phyloP scores from a whole-genome alignment of 331 rosid species.

The Rhamnella rubrinervis region DNA sequence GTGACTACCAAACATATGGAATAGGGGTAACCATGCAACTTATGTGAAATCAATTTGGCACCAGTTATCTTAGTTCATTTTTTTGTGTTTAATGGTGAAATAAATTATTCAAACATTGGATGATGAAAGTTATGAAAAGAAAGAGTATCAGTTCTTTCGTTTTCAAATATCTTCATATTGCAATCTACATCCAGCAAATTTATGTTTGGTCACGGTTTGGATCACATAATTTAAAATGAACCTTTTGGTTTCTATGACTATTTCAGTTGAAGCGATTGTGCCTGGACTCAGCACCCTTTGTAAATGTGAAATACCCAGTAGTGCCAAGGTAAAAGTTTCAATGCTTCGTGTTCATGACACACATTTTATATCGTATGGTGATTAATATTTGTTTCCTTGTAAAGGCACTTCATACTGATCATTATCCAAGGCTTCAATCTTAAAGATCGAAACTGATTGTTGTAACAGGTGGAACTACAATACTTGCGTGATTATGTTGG shows the following conservation, averaged over 20 bases:
- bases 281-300: conserved; percentile 57
- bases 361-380: not conserved
- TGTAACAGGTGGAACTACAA: conserved; percentile 57
- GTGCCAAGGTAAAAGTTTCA: conserved; percentile 44
- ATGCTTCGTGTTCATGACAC: not conserved
- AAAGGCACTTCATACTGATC: no score
- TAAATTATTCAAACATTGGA: no score
- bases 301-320: conserved; percentile 34
- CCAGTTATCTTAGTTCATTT: no score
- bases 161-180: no score
- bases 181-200: no score
- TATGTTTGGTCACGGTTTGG: not conserved
- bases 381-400: not conserved
- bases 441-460: not conserved
- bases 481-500: conserved; percentile 43
- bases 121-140: no score
- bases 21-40: no score
- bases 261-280: conserved; percentile 47
- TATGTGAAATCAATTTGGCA: no score
- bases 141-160: no score
- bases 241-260: conserved; percentile 11
- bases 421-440: not conserved
- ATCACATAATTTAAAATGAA: not conserved
- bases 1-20: no score
- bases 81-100: no score